Evolutionary conservation across 345 rosid species (phyloP).

Genomic region (Orychophragmus violaceus): DNA sequence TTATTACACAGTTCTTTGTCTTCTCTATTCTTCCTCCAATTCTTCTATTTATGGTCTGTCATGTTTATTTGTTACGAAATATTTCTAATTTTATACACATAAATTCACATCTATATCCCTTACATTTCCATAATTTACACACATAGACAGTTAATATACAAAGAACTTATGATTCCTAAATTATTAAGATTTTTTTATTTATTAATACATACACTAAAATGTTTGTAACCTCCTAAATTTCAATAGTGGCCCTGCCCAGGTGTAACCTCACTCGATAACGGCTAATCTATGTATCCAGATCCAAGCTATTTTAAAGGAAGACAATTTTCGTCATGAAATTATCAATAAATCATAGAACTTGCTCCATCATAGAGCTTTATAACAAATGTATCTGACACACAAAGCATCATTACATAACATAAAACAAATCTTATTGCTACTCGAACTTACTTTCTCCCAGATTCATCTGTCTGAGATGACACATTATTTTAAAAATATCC

Average conservation of each 20-base stretch:
- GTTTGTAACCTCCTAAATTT: no score
- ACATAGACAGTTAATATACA: background rate
- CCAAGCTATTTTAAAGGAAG: no score
- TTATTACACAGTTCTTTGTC: background rate
- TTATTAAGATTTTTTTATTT: no score
- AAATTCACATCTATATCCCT: background rate
- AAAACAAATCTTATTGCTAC: background rate
- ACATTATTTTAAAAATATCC: slow-evolving; percentile 16
- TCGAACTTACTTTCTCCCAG: slow-evolving; percentile 12
- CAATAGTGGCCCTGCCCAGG: no score
- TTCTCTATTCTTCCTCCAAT: background rate
- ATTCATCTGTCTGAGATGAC: slow-evolving; percentile 11
- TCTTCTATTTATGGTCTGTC: slow-evolving; percentile 5
- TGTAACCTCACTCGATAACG: background rate
- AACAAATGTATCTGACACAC: slow-evolving; percentile 2
- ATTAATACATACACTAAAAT: no score
- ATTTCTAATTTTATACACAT: background rate
- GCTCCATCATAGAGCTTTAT: background rate
- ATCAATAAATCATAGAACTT: slow-evolving; percentile 3
- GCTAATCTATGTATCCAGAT: background rate
- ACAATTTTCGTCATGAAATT: background rate
- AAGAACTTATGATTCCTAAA: no score
- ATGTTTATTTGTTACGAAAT: background rate
- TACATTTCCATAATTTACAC: background rate
- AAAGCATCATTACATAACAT: slow-evolving; percentile 7